These are phyloP conservation scores for Chlorella variabilis DNA, from an alignment of 163 green algal species.

Conservation along the genomic window DNA sequence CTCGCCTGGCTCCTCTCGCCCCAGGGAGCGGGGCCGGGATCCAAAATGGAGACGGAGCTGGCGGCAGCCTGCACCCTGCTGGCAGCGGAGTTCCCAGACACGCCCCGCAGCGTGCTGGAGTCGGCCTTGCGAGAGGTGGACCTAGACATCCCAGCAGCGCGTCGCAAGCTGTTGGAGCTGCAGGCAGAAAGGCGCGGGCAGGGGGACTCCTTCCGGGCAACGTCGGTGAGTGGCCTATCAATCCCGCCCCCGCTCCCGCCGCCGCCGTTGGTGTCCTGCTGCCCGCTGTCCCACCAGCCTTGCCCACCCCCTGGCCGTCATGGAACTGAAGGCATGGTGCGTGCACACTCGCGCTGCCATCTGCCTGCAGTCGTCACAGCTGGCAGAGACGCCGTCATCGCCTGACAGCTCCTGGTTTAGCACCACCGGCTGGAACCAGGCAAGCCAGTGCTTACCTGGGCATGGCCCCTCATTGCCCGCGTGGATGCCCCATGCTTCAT, in stretches of 20 bases:
- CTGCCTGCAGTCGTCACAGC: not conserved
- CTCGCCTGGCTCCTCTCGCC: too few relatives aligned
- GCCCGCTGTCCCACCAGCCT: too few relatives aligned
- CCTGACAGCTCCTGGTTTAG: not conserved
- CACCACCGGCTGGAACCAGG: not conserved
- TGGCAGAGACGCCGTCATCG: not conserved
- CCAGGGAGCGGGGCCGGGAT: not conserved
- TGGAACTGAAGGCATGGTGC: too few relatives aligned
- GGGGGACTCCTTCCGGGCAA: not conserved
- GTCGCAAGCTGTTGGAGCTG: constrained; percentile 6
- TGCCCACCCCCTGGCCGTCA: too few relatives aligned
- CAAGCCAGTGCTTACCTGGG: too few relatives aligned
- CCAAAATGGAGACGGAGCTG: constrained; percentile 3
- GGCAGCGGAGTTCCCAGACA: constrained; percentile 19
- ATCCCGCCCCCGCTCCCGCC: too few relatives aligned
- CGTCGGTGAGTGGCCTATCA: not conserved
- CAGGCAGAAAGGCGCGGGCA: not conserved
- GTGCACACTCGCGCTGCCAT: too few relatives aligned
- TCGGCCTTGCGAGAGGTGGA: constrained; percentile 5
- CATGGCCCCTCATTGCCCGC: too few relatives aligned
- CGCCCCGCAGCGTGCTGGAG: not conserved
- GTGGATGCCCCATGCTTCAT: too few relatives aligned
- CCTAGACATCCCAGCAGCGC: constrained; percentile 1
- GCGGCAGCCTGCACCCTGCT: constrained; percentile 17
- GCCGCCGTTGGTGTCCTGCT: not conserved